These are phyloP conservation scores for Anisodus acutangulus DNA, from an alignment of 257 asterid species.

Conservation along the genomic window DNA sequence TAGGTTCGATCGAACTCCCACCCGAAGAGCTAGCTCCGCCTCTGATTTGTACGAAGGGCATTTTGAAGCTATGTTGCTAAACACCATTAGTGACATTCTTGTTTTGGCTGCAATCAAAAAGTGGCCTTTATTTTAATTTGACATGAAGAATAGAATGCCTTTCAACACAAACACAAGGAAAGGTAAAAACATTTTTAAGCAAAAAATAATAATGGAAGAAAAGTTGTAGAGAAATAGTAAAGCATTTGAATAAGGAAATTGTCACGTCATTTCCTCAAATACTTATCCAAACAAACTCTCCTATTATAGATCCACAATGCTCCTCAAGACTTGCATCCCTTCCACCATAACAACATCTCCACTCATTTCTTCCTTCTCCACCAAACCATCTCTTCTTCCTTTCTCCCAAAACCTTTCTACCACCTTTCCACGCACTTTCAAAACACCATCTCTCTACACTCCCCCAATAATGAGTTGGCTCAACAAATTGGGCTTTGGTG, in stretches of 20 bases:
- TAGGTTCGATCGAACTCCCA: no score
- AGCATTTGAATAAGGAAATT: background rate
- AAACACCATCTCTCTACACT: constrained; percentile 36
- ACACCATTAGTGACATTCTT: no score
- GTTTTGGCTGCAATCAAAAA: no score
- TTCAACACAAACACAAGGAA: no score
- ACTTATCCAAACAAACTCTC: background rate
- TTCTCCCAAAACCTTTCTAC: constrained; percentile 40
- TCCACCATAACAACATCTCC: constrained; percentile 44
- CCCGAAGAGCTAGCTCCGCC: no score
- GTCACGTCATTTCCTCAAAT: background rate
- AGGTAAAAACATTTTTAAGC: no score
- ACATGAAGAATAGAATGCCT: no score
- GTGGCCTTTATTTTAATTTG: no score
- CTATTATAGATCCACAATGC: constrained; percentile 32
- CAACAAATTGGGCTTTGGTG: constrained; percentile 75
- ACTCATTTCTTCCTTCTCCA: constrained; percentile 37
- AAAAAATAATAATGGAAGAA: background rate
- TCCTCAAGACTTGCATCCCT: constrained; percentile 53
- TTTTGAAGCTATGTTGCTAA: no score
- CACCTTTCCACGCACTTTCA: constrained; percentile 36
- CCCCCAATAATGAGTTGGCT: constrained; percentile 71
- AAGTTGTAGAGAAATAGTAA: background rate
- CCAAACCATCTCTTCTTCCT: constrained; percentile 42
- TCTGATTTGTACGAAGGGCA: no score